Conservation (phyloP, 371 early-diverging fungal genomes). For the Homolaphlyctis polyrhiza region DNA sequence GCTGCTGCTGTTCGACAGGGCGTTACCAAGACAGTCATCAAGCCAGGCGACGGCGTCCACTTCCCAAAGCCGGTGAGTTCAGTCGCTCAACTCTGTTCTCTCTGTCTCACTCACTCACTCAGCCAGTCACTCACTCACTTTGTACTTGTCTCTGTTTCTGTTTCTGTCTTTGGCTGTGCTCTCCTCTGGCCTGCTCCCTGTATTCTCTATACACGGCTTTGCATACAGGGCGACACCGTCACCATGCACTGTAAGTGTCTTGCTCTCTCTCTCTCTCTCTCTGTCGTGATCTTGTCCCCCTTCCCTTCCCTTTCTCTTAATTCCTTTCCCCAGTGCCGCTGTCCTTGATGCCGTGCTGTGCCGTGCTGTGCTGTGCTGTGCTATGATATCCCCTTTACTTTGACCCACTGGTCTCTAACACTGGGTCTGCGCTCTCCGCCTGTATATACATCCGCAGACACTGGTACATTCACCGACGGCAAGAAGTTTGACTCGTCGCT, state of each 20-base stretch:
- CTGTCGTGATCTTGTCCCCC: not conserved
- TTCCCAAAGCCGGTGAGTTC: conserved; percentile 74
- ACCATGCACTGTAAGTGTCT: conserved; percentile 36
- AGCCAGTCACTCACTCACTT: too few species aligned
- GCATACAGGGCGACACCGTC: conserved; percentile 36
- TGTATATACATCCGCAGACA: not conserved
- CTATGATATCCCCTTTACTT: too few species aligned
- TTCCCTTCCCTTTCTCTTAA: too few species aligned
- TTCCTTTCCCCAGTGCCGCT: too few species aligned
- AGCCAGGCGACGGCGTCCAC: conserved; percentile 68
- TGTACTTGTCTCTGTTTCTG: not conserved
- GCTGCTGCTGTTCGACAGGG: conserved; percentile 17
- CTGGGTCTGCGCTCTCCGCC: too few species aligned
- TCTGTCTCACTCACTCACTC: too few species aligned
- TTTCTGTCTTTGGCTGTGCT: not conserved
- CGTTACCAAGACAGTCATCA: conserved; percentile 40
- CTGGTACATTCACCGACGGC: conserved; percentile 45
- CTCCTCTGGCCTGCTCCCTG: not conserved
- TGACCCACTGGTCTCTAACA: too few species aligned
- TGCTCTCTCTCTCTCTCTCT: conserved; percentile 1
- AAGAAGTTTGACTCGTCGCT: conserved; percentile 81
- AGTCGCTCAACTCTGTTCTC: too few species aligned
- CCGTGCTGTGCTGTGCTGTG: too few species aligned
- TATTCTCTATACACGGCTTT: too few species aligned
- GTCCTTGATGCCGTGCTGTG: too few species aligned